A percentile compares a stretch with the other conserved stretches of the same genome.
phyloP scores from a whole-genome alignment of 169 alveolate genomes.

The Eimeria sp. region DNA sequence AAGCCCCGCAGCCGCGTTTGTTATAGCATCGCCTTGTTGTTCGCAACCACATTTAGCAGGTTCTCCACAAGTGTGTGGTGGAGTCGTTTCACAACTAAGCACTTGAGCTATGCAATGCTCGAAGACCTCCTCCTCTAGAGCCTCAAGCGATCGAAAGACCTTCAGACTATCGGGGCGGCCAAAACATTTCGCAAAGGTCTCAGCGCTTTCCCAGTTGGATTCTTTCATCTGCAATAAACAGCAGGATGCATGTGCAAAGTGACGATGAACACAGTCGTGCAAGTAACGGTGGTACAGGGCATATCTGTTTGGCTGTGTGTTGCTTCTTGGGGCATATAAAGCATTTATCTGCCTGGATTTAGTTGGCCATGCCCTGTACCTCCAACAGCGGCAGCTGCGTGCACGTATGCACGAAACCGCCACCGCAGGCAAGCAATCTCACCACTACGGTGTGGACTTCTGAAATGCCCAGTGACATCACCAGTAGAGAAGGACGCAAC shows the following conservation, averaged over 20 bases:
- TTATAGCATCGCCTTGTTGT: neutral
- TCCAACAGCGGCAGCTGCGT: neutral
- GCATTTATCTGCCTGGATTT: too few species aligned
- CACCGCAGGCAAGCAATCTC: neutral
- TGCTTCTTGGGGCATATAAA: too few species aligned
- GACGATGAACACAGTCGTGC: neutral
- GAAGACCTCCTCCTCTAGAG: constrained; percentile 30
- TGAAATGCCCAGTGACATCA: constrained; percentile 39
- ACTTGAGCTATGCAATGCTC: neutral
- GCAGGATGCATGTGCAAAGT: neutral
- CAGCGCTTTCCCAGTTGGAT: constrained; percentile 27
- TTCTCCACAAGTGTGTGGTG: constrained; percentile 28
- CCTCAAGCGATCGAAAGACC: constrained; percentile 62
- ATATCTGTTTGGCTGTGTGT: too few species aligned
- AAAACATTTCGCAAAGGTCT: constrained; percentile 19
- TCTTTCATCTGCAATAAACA: constrained; percentile 2
- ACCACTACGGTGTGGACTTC: constrained; percentile 67
- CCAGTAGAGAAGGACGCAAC: constrained; percentile 46
- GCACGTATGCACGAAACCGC: neutral
- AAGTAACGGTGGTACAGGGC: too few species aligned
- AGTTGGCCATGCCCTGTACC: too few species aligned
- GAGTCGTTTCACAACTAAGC: constrained; percentile 30
- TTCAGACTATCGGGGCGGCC: constrained; percentile 26
- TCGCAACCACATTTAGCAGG: neutral
- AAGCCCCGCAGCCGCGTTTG: neutral